phyloP scores from a whole-genome alignment of 345 rosid species.

The Euphorbia pulcherrima region DNA sequence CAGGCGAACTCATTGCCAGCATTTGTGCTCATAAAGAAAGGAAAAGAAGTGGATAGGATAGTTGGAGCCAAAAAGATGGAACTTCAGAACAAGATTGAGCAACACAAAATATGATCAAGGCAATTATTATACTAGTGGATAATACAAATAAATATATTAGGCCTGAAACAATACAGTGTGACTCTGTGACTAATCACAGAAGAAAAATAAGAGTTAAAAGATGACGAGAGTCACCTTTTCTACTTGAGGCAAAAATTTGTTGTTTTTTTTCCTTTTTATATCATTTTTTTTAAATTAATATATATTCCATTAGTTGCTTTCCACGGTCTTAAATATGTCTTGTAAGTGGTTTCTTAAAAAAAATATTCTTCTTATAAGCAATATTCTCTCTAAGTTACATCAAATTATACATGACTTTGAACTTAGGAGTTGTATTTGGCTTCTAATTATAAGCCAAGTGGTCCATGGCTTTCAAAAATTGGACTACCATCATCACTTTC shows the following conservation, averaged over 20 bases:
- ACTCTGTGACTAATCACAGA: neutral
- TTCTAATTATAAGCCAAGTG: neutral
- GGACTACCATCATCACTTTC: neutral
- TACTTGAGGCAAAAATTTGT: neutral
- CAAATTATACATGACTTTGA: neutral
- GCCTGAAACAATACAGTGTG: no score
- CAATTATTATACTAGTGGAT: neutral
- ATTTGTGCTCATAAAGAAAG: slow-evolving; percentile 56
- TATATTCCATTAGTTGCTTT: neutral
- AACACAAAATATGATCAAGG: slow-evolving; percentile 21
- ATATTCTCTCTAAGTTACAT: no score
- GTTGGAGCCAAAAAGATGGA: slow-evolving; percentile 55
- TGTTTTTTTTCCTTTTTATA: neutral
- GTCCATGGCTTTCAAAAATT: neutral
- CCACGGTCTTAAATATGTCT: no score
- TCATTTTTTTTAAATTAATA: neutral
- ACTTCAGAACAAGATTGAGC: slow-evolving; percentile 55
- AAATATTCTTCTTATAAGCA: no score
- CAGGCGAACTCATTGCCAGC: slow-evolving; percentile 47
- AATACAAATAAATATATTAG: neutral
- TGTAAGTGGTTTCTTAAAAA: no score
- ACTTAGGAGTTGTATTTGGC: neutral
- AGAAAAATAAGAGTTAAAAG: neutral
- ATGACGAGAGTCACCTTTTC: neutral
- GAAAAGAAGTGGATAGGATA: slow-evolving; percentile 52